A percentile compares a stretch with the other conserved stretches of the same genome.
Conservation (phyloP, 805 yeast genomes). For the Schwanniomyces polymorphus region DNA sequence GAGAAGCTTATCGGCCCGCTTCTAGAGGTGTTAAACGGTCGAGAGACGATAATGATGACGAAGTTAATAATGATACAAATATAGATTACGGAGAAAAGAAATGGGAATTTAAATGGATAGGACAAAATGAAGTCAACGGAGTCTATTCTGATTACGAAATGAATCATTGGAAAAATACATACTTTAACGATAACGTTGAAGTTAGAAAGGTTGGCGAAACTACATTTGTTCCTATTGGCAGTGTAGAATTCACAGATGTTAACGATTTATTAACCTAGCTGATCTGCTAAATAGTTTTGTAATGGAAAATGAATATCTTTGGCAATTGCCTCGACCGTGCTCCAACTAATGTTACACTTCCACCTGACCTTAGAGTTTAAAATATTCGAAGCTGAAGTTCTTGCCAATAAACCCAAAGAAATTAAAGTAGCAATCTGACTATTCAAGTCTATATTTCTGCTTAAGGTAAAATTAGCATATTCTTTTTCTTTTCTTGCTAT, state of each 20-base stretch:
- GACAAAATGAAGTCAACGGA: constrained; percentile 44
- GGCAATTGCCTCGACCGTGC: constrained; percentile 58
- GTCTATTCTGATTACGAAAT: constrained; percentile 54
- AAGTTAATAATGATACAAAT: constrained; percentile 13
- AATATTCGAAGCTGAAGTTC: constrained; percentile 47
- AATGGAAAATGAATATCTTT: constrained; percentile 66
- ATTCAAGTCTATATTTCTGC: constrained; percentile 48
- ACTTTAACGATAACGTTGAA: constrained; percentile 47
- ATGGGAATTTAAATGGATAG: constrained; percentile 43
- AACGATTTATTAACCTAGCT: constrained; percentile 1
- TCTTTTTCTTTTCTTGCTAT: constrained; percentile 30
- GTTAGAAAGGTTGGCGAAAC: constrained; percentile 34
- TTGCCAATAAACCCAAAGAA: constrained; percentile 51
- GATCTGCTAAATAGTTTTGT: constrained; percentile 50
- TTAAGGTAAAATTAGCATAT: constrained; percentile 34
- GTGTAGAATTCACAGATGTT: constrained; percentile 17
- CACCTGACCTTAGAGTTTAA: constrained; percentile 71
- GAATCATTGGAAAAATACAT: constrained; percentile 52
- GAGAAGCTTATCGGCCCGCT: constrained; percentile 17
- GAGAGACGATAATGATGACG: constrained; percentile 14
- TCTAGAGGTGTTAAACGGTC: constrained; percentile 17
- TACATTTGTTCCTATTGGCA: constrained; percentile 22
- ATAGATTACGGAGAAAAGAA: constrained; percentile 30
- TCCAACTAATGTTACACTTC: constrained; percentile 77
- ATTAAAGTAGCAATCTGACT: constrained; percentile 60